Conservation (phyloP, 148 eudicot species). For the Nyssa sinensis region DNA sequence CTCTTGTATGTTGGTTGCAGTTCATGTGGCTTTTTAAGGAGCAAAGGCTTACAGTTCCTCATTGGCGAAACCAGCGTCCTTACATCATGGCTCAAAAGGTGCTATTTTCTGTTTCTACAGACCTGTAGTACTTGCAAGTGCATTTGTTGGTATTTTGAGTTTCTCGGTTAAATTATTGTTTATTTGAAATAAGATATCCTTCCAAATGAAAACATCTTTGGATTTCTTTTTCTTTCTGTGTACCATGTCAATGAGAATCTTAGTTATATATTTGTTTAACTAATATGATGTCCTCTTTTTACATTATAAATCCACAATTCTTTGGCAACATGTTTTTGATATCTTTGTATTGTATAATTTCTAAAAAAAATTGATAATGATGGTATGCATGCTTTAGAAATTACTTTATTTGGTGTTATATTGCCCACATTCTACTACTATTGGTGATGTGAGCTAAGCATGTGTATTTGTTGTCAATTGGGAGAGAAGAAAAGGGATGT, state of each 20-base stretch:
- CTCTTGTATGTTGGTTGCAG: constrained; percentile 38
- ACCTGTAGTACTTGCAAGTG: background rate
- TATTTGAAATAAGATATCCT: background rate
- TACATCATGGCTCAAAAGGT: constrained; percentile 90
- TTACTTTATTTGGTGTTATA: background rate
- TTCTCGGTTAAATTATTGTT: background rate
- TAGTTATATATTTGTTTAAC: background rate
- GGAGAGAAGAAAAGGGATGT: background rate
- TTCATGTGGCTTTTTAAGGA: constrained; percentile 87
- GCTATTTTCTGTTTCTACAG: background rate
- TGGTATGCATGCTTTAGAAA: background rate
- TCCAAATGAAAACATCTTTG: background rate
- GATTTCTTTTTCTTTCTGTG: background rate
- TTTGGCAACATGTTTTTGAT: background rate
- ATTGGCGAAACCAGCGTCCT: constrained; percentile 83
- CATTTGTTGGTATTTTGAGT: background rate
- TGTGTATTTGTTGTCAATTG: background rate
- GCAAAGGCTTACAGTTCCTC: constrained; percentile 66
- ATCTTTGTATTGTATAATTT: background rate
- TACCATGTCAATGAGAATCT: background rate
- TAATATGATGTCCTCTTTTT: background rate
- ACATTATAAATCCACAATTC: background rate
- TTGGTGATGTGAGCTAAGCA: background rate
- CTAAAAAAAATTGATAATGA: background rate
- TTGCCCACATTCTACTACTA: background rate